These are phyloP conservation scores for Paecilomyces variotii DNA, from an alignment of 2,329 filamentous ascomycete species.

Conservation along the genomic window DNA sequence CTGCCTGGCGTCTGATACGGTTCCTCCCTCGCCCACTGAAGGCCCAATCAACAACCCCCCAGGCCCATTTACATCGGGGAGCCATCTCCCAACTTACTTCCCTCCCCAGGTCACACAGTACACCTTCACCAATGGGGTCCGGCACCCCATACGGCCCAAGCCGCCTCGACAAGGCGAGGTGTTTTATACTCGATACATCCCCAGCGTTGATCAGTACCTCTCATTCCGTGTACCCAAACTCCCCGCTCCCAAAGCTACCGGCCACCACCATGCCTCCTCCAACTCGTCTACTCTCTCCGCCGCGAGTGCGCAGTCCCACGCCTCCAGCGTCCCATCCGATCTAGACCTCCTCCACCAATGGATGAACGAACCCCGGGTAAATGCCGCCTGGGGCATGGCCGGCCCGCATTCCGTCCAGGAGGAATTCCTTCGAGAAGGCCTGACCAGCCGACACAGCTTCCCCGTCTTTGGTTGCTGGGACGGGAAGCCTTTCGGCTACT, in stretches of 20 bases:
- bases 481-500: constrained; percentile 90
- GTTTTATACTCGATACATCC: constrained; percentile 83
- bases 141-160: constrained; percentile 81
- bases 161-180: constrained; percentile 83
- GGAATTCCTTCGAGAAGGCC: constrained; percentile 57
- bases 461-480: constrained; percentile 92
- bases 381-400: constrained; percentile 72
- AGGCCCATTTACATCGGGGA: constrained; percentile 70
- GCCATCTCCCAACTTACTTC: constrained; percentile 84
- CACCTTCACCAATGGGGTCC: constrained; percentile 65
- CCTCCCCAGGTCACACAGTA: constrained; percentile 78
- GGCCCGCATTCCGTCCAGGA: constrained; percentile 51
- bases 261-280: constrained; percentile 20
- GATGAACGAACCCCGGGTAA: constrained; percentile 80
- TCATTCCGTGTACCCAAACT: constrained; percentile 79
- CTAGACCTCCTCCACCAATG: constrained; percentile 69
- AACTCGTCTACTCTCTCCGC: constrained; percentile 18
- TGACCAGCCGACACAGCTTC: constrained; percentile 69
- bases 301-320: constrained; percentile 37
- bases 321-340: constrained; percentile 42
- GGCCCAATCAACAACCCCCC: constrained; percentile 28
- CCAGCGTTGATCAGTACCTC: constrained; percentile 73
- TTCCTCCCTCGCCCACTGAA: constrained; percentile 12
- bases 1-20: constrained; percentile 14
- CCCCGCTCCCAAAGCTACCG: constrained; percentile 37